phyloP scores from a whole-genome alignment of 176 grass and related monocot genomes.

The maize (Zea mays) region DNA sequence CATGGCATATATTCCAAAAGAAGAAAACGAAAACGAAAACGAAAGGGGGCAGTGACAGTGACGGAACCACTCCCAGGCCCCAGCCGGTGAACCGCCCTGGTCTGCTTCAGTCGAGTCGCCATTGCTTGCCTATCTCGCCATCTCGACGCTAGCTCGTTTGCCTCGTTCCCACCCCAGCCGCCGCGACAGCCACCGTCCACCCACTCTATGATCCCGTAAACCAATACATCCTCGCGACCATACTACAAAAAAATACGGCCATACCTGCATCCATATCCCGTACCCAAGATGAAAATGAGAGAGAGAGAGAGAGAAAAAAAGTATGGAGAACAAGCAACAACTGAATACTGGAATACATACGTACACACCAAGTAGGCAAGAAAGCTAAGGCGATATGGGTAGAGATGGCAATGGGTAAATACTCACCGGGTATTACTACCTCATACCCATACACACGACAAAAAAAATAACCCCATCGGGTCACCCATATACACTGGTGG shows the following conservation, averaged over 20 bases:
- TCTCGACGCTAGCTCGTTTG: slow-evolving; percentile 17
- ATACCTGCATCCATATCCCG: background rate
- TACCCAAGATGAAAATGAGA: slow-evolving; percentile 1
- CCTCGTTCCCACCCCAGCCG: background rate
- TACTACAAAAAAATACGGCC: background rate
- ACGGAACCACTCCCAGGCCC: slow-evolving; percentile 13
- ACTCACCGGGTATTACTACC: too few relatives aligned
- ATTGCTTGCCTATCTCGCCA: slow-evolving; percentile 45
- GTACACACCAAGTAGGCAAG: slow-evolving; percentile 14
- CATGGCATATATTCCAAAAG: slow-evolving; percentile 9
- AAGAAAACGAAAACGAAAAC: background rate
- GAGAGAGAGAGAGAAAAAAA: background rate
- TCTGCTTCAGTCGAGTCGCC: slow-evolving; percentile 5
- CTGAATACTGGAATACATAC: slow-evolving; percentile 14
- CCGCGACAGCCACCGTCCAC: slow-evolving; percentile 31
- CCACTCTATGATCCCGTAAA: slow-evolving; percentile 29
- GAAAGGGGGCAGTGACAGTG: slow-evolving; percentile 7
- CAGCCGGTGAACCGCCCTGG: slow-evolving; percentile 7
- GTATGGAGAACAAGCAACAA: slow-evolving; percentile 29
- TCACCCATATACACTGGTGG: too few relatives aligned
- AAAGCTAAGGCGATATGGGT: background rate
- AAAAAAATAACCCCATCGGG: too few relatives aligned
- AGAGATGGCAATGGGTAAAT: too few relatives aligned
- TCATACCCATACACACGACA: too few relatives aligned
- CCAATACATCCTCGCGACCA: slow-evolving; percentile 17